Base-by-base conservation (phyloP, 345 rosid genomes). In the Carallia brachiata region DNA sequence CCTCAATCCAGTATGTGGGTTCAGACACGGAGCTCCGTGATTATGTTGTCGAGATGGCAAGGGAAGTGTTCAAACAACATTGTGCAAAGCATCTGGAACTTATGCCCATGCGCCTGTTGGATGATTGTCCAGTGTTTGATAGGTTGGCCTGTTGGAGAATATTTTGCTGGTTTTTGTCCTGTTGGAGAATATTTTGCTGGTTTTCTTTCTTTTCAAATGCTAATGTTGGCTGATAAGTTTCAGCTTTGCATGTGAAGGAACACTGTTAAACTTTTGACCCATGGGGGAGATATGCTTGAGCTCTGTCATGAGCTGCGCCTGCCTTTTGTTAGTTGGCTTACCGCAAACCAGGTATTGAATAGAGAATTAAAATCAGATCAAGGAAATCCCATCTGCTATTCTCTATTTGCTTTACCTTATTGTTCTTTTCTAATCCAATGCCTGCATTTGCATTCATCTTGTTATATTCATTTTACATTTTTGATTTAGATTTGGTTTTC, bases 261-360 rank as follows among this genome's bases (percentile, higher is more conserved):
- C 72, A 75, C 95, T 70, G 93, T 94, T 77, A 94, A 94, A 75
- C 90, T 94, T 80, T 81, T 94, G 84, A 86, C 86, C 65, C 87
- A 76, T 70, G 98, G 97, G 72, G 98, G 98, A 70, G 95, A 94
- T 79, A 79, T 94, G 81, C 86, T 94, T 75, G 98, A 90, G 75
- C 93, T 94, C 79, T 87, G 96, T 79, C 84, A 84, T 63, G 98
- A 94, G 85, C 79, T 94, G 70, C 96, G 98, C 48, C 73, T 86
- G 75, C 96, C 97, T 64, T 94, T 91, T 83, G 88, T 81, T 75
- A 77, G 76, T 63, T 94, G 96, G 98, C 83, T 83, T 36, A 75
- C 81, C 59, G 78, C 53, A 67, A 87, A 85, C 60, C 96, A 89
- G 98, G 97, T 94, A 79, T 18, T 67, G 56, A n/a, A 62, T 70